These are phyloP conservation scores for Saccharomycopsis guyanensis DNA, from an alignment of 805 yeast species.

Conservation along the genomic window DNA sequence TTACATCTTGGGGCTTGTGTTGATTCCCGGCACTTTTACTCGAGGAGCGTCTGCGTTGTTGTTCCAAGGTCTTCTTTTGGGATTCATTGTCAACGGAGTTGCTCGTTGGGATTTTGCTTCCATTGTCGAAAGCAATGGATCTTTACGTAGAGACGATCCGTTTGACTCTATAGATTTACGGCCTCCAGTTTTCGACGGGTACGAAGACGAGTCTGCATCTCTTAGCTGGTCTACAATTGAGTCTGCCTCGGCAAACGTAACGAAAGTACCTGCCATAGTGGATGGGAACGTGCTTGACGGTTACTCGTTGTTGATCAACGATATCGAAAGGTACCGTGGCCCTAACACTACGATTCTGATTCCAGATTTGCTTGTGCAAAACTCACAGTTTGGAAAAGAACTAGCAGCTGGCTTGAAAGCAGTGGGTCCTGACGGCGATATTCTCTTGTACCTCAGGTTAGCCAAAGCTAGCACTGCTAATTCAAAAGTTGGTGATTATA, in stretches of 20 bases:
- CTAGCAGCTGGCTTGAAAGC: constrained; percentile 29
- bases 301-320: constrained; percentile 66
- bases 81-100: constrained; percentile 75
- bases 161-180: constrained; percentile 8
- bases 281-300: constrained; percentile 36
- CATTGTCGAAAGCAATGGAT: constrained; percentile 65
- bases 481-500: constrained; percentile 48
- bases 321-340: constrained; percentile 68
- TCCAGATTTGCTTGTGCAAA: constrained; percentile 27
- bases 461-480: constrained; percentile 41
- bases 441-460: constrained; percentile 46
- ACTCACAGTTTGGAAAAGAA: constrained; percentile 27
- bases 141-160: constrained; percentile 59
- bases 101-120: constrained; percentile 93
- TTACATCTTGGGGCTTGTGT: constrained; percentile 65
- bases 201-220: constrained; percentile 27
- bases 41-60: constrained; percentile 60
- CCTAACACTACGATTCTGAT: constrained; percentile 37
- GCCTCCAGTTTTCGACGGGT: constrained; percentile 24
- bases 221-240: constrained; percentile 38
- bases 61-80: constrained; percentile 80
- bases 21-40: constrained; percentile 80
- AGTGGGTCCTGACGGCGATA: constrained; percentile 26
- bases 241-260: constrained; percentile 27
- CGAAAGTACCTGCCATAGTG: too few species aligned